phyloP scores from a whole-genome alignment of 2,329 filamentous ascomycete species.

The Chaetothyriales sp. region DNA sequence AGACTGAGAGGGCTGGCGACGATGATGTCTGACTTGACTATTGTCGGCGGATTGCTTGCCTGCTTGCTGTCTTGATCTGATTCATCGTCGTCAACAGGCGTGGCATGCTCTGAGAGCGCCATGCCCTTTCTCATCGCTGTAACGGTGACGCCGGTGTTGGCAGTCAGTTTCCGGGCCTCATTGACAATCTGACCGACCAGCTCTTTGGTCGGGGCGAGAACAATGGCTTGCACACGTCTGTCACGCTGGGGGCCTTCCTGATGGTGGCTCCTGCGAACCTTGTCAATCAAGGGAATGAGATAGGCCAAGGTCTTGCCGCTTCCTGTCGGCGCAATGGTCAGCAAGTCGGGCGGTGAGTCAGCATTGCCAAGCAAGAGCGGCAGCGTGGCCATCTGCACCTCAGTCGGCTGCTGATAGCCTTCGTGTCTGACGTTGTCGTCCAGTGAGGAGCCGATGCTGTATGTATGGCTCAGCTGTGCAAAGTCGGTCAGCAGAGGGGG shows the following conservation, averaged over 20 bases:
- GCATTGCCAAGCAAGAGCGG: conserved; percentile 57
- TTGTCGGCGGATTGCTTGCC: conserved; percentile 22
- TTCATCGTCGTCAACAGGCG: conserved; percentile 28
- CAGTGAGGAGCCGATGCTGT: conserved; percentile 60
- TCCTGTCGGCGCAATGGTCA: conserved; percentile 85
- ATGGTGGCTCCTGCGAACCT: conserved; percentile 45
- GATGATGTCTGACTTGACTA: conserved; percentile 63
- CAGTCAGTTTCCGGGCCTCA: conserved; percentile 69
- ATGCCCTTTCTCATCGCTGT: conserved; percentile 78
- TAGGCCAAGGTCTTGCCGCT: conserved; percentile 95
- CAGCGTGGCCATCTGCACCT: conserved; percentile 79
- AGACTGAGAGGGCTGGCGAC: conserved; percentile 70
- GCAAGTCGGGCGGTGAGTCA: conserved; percentile 46
- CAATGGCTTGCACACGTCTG: conserved; percentile 52
- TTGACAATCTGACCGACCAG: conserved; percentile 66
- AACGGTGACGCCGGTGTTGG: conserved; percentile 65
- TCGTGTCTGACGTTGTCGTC: conserved; percentile 70
- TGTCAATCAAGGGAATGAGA: conserved; percentile 71
- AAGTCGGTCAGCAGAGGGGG: conserved; percentile 73
- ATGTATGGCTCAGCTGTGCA: conserved; percentile 53
- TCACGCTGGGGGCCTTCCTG: conserved; percentile 31
- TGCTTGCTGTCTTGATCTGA: conserved; percentile 20
- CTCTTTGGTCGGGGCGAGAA: conserved; percentile 69
- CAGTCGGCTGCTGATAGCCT: conserved; percentile 76
- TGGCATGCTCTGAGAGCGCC: conserved; percentile 39